Conservation (phyloP, 2,329 filamentous ascomycete species). For the Arthrobotrys sinensis region DNA sequence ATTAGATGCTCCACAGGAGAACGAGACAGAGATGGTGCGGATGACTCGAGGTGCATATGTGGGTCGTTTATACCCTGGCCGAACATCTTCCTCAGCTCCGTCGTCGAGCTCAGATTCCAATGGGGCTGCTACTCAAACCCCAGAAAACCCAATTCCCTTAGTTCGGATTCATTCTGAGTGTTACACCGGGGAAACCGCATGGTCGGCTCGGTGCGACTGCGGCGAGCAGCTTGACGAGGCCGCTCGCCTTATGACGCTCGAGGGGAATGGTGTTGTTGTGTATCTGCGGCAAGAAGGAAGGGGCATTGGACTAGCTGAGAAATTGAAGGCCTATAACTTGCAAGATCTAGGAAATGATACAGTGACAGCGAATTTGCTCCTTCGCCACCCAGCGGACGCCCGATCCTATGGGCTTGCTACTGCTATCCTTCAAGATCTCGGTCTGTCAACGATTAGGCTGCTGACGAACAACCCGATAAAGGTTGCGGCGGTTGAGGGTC, state of each 20-base stretch:
- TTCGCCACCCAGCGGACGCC: slow-evolving; percentile 94
- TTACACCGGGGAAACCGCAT: slow-evolving; percentile 98
- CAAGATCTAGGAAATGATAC: slow-evolving; percentile 98
- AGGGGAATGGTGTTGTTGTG: slow-evolving; percentile 85
- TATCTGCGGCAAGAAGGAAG: slow-evolving; percentile 96
- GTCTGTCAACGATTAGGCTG: slow-evolving; percentile 81
- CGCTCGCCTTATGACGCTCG: slow-evolving; percentile 87
- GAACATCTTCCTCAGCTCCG: slow-evolving; percentile 72
- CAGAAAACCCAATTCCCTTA: slow-evolving; percentile 73
- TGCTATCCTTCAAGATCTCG: slow-evolving; percentile 90
- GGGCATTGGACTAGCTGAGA: slow-evolving; percentile 93
- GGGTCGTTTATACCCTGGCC: slow-evolving; percentile 86
- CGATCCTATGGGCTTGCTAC: slow-evolving; percentile 96
- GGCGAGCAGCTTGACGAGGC: slow-evolving; percentile 98
- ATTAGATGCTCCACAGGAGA: slow-evolving; percentile 79
- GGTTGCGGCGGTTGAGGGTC: slow-evolving; percentile 92
- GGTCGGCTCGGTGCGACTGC: slow-evolving; percentile 97
- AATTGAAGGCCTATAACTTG: slow-evolving; percentile 97
- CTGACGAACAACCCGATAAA: slow-evolving; percentile 99
- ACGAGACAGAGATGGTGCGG: slow-evolving; percentile 88
- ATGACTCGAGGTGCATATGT: slow-evolving; percentile 96
- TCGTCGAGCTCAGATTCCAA: slow-evolving; percentile 9
- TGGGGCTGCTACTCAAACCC: slow-evolving; percentile 15
- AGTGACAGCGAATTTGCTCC: slow-evolving; percentile 91
- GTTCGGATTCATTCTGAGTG: slow-evolving; percentile 98